Evolutionary conservation across 441 rosid genomes (phyloP).

Genomic region (Eruca vesicaria): DNA sequence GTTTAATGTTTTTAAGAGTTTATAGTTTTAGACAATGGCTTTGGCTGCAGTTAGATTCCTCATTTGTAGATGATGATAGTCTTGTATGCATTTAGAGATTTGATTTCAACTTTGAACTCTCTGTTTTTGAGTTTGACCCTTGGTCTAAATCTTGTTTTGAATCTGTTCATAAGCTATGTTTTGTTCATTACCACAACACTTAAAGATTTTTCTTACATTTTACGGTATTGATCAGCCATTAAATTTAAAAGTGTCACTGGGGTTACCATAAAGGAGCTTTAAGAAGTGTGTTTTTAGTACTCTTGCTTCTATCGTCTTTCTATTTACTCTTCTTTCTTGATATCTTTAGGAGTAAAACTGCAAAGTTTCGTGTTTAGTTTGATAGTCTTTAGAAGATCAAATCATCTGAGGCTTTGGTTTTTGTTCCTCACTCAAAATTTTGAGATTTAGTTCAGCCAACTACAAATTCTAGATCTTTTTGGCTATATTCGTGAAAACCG

Average conservation of each 20-base stretch:
- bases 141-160: constrained; percentile 21
- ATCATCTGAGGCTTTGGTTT: too few relatives aligned
- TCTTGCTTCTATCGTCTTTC: neutral
- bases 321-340: neutral
- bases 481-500: neutral
- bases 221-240: constrained; percentile 12
- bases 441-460: too few relatives aligned
- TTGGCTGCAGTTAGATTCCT: constrained; percentile 19
- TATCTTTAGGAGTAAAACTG: neutral
- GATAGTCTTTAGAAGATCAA: too few relatives aligned
- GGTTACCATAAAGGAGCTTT: neutral
- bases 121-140: constrained; percentile 23
- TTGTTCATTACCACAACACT: neutral
- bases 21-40: constrained; percentile 9
- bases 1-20: neutral
- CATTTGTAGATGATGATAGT: neutral
- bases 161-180: neutral
- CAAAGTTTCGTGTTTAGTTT: neutral
- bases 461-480: neutral
- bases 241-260: neutral
- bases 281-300: neutral
- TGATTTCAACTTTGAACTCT: constrained; percentile 31
- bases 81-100: constrained; percentile 4
- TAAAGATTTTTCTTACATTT: neutral
- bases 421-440: too few relatives aligned